Evolutionary conservation across 2,329 filamentous ascomycete species (phyloP).

Genomic region (Botryotinia narcissicola): DNA sequence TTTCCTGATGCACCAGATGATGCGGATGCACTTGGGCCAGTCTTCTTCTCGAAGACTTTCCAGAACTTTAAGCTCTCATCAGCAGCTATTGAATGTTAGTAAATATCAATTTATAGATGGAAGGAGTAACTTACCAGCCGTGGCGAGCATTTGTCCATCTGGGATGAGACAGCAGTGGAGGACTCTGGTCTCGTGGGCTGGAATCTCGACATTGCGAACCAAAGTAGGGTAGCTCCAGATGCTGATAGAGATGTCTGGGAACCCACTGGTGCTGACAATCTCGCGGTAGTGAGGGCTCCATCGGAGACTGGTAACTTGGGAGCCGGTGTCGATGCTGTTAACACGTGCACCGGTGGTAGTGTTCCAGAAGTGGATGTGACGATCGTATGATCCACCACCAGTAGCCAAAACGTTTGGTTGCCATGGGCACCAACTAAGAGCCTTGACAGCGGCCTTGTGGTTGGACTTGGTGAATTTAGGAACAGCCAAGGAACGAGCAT

Average conservation of each 20-base stretch:
- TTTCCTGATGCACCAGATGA: constrained; percentile 70
- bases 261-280: constrained; percentile 95
- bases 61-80: constrained; percentile 99
- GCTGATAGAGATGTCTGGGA: constrained; percentile 98
- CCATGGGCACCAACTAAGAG: constrained; percentile 98
- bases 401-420: constrained; percentile 96
- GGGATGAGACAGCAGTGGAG: constrained; percentile 96
- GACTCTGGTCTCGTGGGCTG: constrained; percentile 93
- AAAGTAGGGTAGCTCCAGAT: constrained; percentile 99
- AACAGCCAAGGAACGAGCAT: constrained; percentile 85
- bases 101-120: constrained; percentile 19
- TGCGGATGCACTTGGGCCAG: constrained; percentile 65
- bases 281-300: constrained; percentile 98
- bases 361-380: constrained; percentile 99
- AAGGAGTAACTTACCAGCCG: constrained; percentile 61
- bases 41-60: constrained; percentile 99
- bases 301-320: constrained; percentile 91
- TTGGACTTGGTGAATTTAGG: constrained; percentile 99
- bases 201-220: constrained; percentile 96
- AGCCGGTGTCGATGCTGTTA: constrained; percentile 98
- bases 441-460: constrained; percentile 98
- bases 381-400: constrained; percentile 92
- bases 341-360: constrained; percentile 94
- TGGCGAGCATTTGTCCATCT: constrained; percentile 96
- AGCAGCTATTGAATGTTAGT: constrained; percentile 57